Base-by-base conservation (phyloP, 371 early-diverging fungal species). In the Mucor racemosus region DNA sequence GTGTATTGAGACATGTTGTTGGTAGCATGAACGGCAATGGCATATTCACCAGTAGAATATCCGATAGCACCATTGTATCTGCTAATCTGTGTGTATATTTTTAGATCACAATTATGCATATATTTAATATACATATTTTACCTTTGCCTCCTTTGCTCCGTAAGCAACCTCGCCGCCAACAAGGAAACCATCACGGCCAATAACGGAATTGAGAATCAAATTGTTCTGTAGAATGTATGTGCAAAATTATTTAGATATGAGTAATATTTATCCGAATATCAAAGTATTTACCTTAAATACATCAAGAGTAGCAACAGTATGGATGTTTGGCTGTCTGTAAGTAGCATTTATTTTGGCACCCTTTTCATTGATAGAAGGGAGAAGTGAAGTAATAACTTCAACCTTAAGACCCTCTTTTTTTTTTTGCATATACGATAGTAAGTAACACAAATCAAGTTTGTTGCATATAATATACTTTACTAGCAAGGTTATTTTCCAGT, bases 151-250 rank as follows among this genome's bases (percentile, higher is more conserved):
- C 73, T 86, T 80, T 46, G 95, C 87, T 74, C 96, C 94, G 87
- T 97, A 96, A 54, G 90, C 91, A 61, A 93, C 90, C 78, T 97
- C 97, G 67, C 92, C 94, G 84, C 98, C 98, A 60, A 88, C 82
- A 58, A 95, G 78, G 82, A 94, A 91, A 59, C 96, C 97, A 58
- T 95, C 89, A 73, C 87, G 86, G 75, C 93, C 82, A 69, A 77
- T 71, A 56, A 82, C 83, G 14, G 83, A 74, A 69, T 82, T 80
- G 56, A 82, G 74, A 69, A 62, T 75, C 53, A 82, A 72, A 65
- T 82, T 72, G 68, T 74, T 76, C 82, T 78, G 68, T 1, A 48
- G 17, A 31, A 57, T 4, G 4, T 15, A 9, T 21, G 41, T 35
- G n/a, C 4, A 40, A 9, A 19, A 6, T 3, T 1, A 7, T 19